Base-by-base conservation (phyloP, 2,329 filamentous ascomycete genomes). In the Pezicula neosporulosa region DNA sequence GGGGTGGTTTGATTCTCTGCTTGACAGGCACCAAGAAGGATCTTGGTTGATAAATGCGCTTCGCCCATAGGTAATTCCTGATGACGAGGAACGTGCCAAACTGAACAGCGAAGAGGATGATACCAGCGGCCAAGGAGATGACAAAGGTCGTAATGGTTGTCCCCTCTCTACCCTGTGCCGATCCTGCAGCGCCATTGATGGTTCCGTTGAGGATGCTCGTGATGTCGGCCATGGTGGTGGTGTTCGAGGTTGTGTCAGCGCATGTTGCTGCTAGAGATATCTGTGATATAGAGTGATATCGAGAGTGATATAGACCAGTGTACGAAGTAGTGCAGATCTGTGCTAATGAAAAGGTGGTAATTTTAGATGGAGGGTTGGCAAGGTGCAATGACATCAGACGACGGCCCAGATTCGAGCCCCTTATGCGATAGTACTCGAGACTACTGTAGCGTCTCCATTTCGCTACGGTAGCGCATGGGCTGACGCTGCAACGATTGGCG, bases 21-120 rank as follows among this genome's bases (percentile, higher is more conserved):
- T 59, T 62, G 48, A 61, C 55, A 35, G 60, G 59, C n/a, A 62
- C 62, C 55, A 63, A 54, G 54, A 64, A 64, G 45, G 56, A 57
- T 53, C 61, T 60, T 44, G 62, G 62, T 52, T 63, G 61, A 53
- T 56, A 56, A n/a, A 58, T 58, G 21, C 55, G 55, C 47, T 61
- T 63, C 39, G 57, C 60, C 63, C 60, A 60, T 47, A 61, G 52
- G 54, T 62, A 64, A 49, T 61, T 61, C 41, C 58, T 54, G 33
- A 61, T 52, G 37, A 64, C 52, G 27, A 63, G 55, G 47, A 62
- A 63, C 9, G 56, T 50, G 42, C 56, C 56, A 43, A 65, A 59
- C 52, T 62, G 57, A 35, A 60, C 53, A 15, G 51, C 49, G 36
- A 65, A 62, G 36, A 64, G 59, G 38, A 66, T 57, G 19, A 63